Evolutionary conservation across 2,329 filamentous ascomycete genomes (phyloP), one percentile per base, ranked within the genome.

Genomic region (Aspergillus sp.): DNA sequence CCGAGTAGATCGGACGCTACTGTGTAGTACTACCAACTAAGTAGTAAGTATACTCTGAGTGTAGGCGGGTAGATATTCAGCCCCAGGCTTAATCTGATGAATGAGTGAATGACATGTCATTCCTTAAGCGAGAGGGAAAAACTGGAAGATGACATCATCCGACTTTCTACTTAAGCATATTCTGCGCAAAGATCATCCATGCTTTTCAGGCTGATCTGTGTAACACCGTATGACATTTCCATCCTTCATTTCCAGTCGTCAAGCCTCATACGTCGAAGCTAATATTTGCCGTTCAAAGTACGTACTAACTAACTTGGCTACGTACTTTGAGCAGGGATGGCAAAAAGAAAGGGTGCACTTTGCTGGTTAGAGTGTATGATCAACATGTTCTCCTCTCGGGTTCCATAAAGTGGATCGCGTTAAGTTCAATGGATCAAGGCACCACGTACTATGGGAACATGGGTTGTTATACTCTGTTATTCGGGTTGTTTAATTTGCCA

Each of bases 351-450:
- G 2, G 32, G 12, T 36, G 45, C 45, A 30, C 45, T 49, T 45
- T 17, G 25, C 23, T 30, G 13, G 47, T 17, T 30, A n/a, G 15
- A 50, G 47, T 50, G 47, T 30, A 50, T 50, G 47, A 50, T 50
- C 47, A 50, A 30, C 47, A 50, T 50, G 47, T 17, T 17, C 47
- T 50, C 47, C 47, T 50, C 47, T 50, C 25, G 15, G 47, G 47
- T 32, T 17, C 47, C 47, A 30, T 32, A 50, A 36, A 50, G 47
- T 50, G 47, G 47, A 50, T 50, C 25, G n/a, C 17, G 15, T 36
- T 49, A 49, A 17, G 45, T 49, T 28, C 21, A 17, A 50, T 50
- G 47, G 47, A 30, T 30, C 47, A 30, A 30, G 23, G 25, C 23
- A 50, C 47, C 25, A 19, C 47, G 41, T 45, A 45, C 41, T 23